A percentile compares a stretch with the other conserved stretches of the same genome.
Conservation (phyloP, 2,329 filamentous ascomycete species). For the Fusarium sulawesiense region DNA sequence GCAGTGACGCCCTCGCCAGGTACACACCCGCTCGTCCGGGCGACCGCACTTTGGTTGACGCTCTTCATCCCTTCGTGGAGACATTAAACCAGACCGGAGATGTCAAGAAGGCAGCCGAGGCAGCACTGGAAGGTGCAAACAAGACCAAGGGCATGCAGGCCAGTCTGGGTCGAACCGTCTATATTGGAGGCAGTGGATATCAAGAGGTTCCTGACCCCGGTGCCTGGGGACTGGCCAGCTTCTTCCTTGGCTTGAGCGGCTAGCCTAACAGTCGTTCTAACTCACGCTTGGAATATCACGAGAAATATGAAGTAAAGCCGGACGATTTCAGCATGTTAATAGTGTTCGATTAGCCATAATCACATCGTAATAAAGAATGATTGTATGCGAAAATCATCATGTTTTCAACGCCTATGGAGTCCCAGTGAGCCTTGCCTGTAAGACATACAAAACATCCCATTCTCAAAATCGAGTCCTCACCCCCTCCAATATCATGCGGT, state of each 20-base stretch:
- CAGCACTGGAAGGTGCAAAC: constrained; percentile 80
- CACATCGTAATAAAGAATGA: constrained; percentile 12
- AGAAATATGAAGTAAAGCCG: not conserved
- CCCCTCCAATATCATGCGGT: constrained; percentile 28
- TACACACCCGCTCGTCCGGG: constrained; percentile 93
- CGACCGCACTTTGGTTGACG: constrained; percentile 91
- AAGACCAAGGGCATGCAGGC: constrained; percentile 93
- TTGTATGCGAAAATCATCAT: constrained; percentile 41
- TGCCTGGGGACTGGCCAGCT: constrained; percentile 78
- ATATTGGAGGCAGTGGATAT: constrained; percentile 58
- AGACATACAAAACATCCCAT: constrained; percentile 47
- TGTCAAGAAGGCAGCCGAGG: constrained; percentile 78
- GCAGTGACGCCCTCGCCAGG: constrained; percentile 75
- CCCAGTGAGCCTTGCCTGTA: constrained; percentile 47
- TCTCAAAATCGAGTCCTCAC: constrained; percentile 41
- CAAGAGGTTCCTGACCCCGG: constrained; percentile 71
- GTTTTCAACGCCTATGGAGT: constrained; percentile 56
- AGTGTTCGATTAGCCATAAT: constrained; percentile 11
- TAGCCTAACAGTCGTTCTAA: constrained; percentile 43
- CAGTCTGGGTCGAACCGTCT: constrained; percentile 73
- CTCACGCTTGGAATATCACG: not conserved
- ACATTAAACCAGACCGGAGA: constrained; percentile 73
- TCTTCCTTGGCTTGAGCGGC: constrained; percentile 77
- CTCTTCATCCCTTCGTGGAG: constrained; percentile 87
- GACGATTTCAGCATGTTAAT: not conserved